Conservation (phyloP, 345 rosid species). For the Melaleuca quinquenervia region DNA sequence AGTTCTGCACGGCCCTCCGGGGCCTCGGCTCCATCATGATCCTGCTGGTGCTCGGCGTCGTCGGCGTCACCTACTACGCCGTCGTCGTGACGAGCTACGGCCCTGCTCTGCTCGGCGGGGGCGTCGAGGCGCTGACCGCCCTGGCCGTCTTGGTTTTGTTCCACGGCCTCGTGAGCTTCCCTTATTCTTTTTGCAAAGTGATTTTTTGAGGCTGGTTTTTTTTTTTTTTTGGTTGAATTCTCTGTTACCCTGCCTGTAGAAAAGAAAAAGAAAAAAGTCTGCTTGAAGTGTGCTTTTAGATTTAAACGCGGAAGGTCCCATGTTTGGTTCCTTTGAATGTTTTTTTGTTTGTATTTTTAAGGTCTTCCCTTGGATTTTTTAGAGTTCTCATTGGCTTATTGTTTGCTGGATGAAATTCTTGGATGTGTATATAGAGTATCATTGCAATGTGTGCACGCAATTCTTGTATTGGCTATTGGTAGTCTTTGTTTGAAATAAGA, state of each 20-base stretch:
- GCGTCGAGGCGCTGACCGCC: constrained; percentile 47
- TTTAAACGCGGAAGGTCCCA: not conserved
- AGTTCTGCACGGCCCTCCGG: constrained; percentile 83
- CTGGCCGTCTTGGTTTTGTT: constrained; percentile 53
- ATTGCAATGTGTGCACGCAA: not conserved
- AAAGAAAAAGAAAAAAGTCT: not conserved
- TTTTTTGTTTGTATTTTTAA: not conserved
- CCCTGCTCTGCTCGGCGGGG: constrained; percentile 62
- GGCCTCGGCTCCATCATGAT: constrained; percentile 99
- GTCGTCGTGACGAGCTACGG: constrained; percentile 85
- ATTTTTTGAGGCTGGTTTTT: not conserved
- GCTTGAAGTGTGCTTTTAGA: not conserved
- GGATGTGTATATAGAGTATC: not conserved
- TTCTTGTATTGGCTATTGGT: not conserved
- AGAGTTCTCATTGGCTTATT: not conserved
- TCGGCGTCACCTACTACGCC: constrained; percentile 88
- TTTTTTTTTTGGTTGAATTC: not conserved
- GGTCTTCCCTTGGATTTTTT: not conserved
- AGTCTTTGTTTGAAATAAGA: not conserved
- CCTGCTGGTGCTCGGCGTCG: constrained; percentile 82
- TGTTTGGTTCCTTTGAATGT: not conserved
- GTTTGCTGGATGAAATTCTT: not conserved
- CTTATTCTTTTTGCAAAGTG: not conserved
- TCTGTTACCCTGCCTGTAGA: not conserved
- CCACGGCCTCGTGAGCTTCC: constrained; percentile 52